These are phyloP conservation scores for Paramecium pentaurelia DNA, from an alignment of 73 alveolate species.

Conservation along the genomic window DNA sequence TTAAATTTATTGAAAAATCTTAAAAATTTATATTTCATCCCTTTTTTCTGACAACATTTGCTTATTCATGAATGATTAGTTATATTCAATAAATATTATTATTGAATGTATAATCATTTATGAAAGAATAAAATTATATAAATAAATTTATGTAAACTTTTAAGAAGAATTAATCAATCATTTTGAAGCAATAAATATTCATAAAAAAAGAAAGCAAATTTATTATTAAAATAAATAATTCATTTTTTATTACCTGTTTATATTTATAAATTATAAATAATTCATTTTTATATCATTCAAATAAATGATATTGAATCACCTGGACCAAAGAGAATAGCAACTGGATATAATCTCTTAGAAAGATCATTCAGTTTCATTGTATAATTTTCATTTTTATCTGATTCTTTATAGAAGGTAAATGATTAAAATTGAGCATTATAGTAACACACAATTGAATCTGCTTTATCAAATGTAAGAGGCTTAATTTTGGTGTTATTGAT, in stretches of 20 bases:
- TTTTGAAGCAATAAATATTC: no score
- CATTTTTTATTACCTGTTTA: background rate
- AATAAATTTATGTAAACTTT: no score
- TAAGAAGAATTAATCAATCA: no score
- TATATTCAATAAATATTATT: no score
- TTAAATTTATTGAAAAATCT: no score
- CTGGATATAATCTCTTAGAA: background rate
- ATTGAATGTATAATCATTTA: no score
- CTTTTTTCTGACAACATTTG: no score
- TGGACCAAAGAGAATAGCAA: background rate
- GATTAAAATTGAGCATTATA: background rate
- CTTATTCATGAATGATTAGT: no score
- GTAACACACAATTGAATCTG: background rate
- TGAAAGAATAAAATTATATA: no score
- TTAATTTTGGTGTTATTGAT: background rate
- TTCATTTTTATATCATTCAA: background rate
- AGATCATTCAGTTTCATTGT: background rate
- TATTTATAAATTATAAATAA: background rate
- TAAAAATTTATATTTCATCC: no score
- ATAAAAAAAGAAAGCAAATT: background rate
- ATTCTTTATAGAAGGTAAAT: background rate
- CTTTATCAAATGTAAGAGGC: background rate
- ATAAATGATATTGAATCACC: background rate
- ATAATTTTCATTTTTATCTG: background rate
- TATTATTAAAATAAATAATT: no score